phyloP scores from a whole-genome alignment of 208 protist genomes.

The Entamoeba histolytica region DNA sequence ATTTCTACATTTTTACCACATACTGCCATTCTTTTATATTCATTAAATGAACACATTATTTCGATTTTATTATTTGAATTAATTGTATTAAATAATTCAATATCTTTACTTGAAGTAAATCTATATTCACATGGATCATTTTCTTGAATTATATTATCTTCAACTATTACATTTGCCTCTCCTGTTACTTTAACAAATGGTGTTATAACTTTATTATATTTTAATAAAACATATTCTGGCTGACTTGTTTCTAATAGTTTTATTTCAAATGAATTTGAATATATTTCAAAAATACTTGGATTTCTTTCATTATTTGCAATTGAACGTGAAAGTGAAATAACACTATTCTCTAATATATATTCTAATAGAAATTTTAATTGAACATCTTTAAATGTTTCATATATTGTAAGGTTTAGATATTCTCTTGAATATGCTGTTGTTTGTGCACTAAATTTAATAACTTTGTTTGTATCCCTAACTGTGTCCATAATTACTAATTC shows the following conservation, averaged over 20 bases:
- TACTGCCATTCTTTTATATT: not conserved
- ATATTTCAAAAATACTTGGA: no score
- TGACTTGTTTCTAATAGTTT: no score
- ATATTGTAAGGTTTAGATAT: not conserved
- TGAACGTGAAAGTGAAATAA: not conserved
- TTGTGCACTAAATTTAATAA: not conserved
- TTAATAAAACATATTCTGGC: no score
- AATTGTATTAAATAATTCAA: fast-evolving
- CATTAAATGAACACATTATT: not conserved
- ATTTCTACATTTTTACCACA: not conserved
- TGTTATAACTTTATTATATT: fast-evolving
- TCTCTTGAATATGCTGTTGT: not conserved
- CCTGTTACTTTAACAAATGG: not conserved
- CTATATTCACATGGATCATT: not conserved
- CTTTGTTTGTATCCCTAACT: not conserved
- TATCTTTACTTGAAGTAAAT: not conserved
- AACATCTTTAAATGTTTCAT: not conserved
- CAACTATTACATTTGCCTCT: fast-evolving
- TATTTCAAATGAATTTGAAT: no score
- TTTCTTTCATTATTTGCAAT: not conserved
- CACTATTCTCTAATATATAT: not conserved
- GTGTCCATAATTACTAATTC: not conserved
- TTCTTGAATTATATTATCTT: not conserved
- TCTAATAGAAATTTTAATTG: not conserved
- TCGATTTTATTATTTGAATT: not conserved